Percentiles rank a stretch among this genome's conserved stretches.
These are phyloP conservation scores for Tetracladium setigerum DNA, from an alignment of 495 filamentous ascomycete species.

Conservation along the genomic window DNA sequence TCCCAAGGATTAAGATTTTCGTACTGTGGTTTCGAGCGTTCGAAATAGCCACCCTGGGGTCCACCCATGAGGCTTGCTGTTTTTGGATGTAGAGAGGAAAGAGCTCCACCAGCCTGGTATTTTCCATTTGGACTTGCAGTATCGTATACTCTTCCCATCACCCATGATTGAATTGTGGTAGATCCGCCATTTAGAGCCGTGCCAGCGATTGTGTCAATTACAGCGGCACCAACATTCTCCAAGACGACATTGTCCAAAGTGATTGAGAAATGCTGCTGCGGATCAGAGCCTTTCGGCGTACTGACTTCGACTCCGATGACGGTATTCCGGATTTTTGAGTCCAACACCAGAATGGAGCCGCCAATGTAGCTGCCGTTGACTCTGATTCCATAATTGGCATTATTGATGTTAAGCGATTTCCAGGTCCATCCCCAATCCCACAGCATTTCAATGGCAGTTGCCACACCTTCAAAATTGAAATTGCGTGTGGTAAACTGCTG, in stretches of 20 bases:
- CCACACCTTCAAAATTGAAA: slow-evolving; percentile 4
- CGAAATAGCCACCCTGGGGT: too few species aligned
- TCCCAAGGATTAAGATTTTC: too few species aligned
- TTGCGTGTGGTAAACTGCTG: slow-evolving; percentile 21
- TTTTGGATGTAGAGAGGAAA: not conserved
- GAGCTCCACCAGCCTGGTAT: slow-evolving; percentile 7
- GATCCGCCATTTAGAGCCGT: slow-evolving; percentile 39
- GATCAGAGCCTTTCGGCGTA: slow-evolving; percentile 1
- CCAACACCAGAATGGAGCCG: slow-evolving; percentile 28
- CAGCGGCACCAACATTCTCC: slow-evolving; percentile 6
- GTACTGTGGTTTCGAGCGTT: too few species aligned
- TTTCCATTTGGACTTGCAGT: slow-evolving; percentile 8
- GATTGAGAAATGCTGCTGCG: slow-evolving; percentile 22
- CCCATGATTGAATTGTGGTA: slow-evolving; percentile 20
- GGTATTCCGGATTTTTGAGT: slow-evolving; percentile 37
- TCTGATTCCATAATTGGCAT: slow-evolving; percentile 36
- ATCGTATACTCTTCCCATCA: not conserved
- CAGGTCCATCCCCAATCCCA: slow-evolving; percentile 32
- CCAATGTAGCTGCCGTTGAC: slow-evolving; percentile 22
- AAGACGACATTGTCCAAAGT: slow-evolving; percentile 45
- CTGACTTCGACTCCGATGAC: slow-evolving; percentile 39
- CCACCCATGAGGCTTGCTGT: too few species aligned
- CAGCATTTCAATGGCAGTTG: slow-evolving; percentile 40
- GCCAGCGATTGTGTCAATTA: slow-evolving; percentile 11
- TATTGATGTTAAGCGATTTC: slow-evolving; percentile 19